Percentiles rank a stretch among this genome's conserved stretches.
These are phyloP conservation scores for Cytidiella melzeri DNA, from an alignment of 768 basidiomycete genomes.

Conservation along the genomic window DNA sequence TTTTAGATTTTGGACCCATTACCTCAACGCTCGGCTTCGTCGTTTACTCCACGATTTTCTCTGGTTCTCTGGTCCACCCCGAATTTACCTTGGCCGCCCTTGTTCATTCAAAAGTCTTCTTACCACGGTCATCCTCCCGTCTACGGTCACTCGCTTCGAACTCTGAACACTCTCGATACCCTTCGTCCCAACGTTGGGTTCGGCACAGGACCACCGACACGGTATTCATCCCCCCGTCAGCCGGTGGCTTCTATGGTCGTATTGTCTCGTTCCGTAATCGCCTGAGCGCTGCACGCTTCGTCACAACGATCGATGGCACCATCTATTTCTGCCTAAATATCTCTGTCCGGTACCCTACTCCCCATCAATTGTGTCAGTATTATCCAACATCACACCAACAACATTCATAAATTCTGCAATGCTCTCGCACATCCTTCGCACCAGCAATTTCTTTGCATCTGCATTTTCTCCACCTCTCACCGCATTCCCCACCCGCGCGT, in stretches of 20 bases:
- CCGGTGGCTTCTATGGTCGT: constrained; percentile 18
- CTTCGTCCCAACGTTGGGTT: constrained; percentile 28
- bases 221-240: constrained; percentile 44
- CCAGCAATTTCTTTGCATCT: constrained; percentile 15
- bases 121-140: constrained; percentile 20
- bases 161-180: constrained; percentile 17
- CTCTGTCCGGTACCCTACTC: constrained; percentile 20
- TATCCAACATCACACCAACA: constrained; percentile 34
- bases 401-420: constrained; percentile 24
- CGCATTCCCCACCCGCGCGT: constrained; percentile 12
- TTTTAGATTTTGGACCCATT: constrained; percentile 23
- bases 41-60: constrained; percentile 19
- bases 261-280: constrained; percentile 10
- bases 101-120: constrained; percentile 17
- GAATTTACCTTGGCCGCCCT: constrained; percentile 16
- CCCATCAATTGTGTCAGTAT: constrained; percentile 38
- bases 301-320: constrained; percentile 18
- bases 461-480: constrained; percentile 17
- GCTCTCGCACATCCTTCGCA: constrained; percentile 30
- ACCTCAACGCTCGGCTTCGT: constrained; percentile 31
- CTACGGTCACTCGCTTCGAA: constrained; percentile 33
- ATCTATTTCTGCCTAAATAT: constrained; percentile 15
- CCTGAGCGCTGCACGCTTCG: constrained; percentile 9
- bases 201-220: constrained; percentile 16
- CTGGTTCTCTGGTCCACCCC: constrained; percentile 27